A percentile compares a stretch with the other conserved stretches of the same genome.
Evolutionary conservation across 2,329 filamentous ascomycete genomes (phyloP).

Genomic region (Cladosporium cucumerinum): DNA sequence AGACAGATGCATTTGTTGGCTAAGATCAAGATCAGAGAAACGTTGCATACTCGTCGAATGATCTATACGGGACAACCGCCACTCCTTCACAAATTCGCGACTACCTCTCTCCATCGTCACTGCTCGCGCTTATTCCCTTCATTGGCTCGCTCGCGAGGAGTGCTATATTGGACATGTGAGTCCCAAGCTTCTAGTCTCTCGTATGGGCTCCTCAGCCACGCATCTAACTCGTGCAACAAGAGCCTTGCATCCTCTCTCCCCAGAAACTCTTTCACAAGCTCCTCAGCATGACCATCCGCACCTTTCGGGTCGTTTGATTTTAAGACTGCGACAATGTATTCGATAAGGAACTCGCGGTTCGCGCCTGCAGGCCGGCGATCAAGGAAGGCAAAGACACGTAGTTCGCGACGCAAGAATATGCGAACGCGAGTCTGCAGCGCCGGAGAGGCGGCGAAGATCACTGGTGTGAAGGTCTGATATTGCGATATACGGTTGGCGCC

Average conservation of each 20-base stretch:
- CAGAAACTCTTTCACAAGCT: slow-evolving; percentile 73
- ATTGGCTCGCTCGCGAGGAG: neutral
- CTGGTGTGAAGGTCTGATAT: slow-evolving; percentile 70
- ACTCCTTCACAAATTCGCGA: neutral
- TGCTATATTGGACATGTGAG: slow-evolving; percentile 66
- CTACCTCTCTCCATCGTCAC: neutral
- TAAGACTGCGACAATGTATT: slow-evolving; percentile 80
- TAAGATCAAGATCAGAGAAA: neutral
- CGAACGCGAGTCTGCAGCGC: slow-evolving; percentile 72
- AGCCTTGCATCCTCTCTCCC: slow-evolving; percentile 69
- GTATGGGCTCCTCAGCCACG: slow-evolving; percentile 80
- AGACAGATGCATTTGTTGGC: too few relatives aligned
- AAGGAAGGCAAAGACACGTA: slow-evolving; percentile 78
- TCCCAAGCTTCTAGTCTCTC: slow-evolving; percentile 74
- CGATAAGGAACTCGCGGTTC: slow-evolving; percentile 68
- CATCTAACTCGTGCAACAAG: slow-evolving; percentile 80
- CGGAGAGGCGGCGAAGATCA: slow-evolving; percentile 60
- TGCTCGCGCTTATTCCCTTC: neutral
- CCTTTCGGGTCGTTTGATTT: slow-evolving; percentile 79
- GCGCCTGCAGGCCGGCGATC: slow-evolving; percentile 5
- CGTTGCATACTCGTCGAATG: neutral
- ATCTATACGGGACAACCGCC: neutral
- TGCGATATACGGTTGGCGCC: slow-evolving; percentile 75
- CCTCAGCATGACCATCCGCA: slow-evolving; percentile 73
- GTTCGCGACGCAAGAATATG: slow-evolving; percentile 77